phyloP scores from a whole-genome alignment of 2,329 filamentous ascomycete species.

The Aspergillus chevalieri region DNA sequence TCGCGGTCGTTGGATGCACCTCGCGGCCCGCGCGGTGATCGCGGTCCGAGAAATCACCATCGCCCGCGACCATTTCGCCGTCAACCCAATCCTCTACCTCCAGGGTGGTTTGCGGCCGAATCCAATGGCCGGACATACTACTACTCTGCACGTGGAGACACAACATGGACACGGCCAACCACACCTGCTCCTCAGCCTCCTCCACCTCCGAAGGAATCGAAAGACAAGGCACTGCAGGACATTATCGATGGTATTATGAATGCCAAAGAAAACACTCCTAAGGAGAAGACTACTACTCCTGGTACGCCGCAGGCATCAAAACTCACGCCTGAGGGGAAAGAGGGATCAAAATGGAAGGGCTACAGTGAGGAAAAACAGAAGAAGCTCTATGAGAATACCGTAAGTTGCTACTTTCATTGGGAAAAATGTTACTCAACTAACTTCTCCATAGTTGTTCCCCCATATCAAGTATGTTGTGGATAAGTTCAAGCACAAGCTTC shows the following conservation, averaged over 20 bases:
- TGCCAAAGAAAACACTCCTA: constrained; percentile 52
- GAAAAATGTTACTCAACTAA: constrained; percentile 5
- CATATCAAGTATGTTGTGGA: constrained; percentile 80
- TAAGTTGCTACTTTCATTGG: constrained; percentile 42
- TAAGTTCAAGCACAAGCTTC: constrained; percentile 80
- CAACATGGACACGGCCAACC: constrained; percentile 76
- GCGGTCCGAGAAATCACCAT: constrained; percentile 47
- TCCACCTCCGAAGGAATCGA: constrained; percentile 60
- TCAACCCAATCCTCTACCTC: constrained; percentile 57
- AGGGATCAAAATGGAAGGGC: constrained; percentile 45
- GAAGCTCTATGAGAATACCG: constrained; percentile 90
- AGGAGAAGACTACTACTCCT: constrained; percentile 49
- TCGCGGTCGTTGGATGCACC: constrained; percentile 43
- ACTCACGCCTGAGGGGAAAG: constrained; percentile 45
- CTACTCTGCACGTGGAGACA: constrained; percentile 70
- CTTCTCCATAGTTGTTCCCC: constrained; percentile 61
- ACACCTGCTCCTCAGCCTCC: constrained; percentile 59
- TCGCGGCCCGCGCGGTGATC: constrained; percentile 46
- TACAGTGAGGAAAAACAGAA: constrained; percentile 72
- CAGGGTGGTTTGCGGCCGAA: constrained; percentile 78
- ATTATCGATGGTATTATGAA: constrained; percentile 81
- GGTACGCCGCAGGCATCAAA: constrained; percentile 60
- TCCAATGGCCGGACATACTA: constrained; percentile 76
- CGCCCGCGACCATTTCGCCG: constrained; percentile 52
- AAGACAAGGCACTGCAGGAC: constrained; percentile 71